Evolutionary conservation across 2,329 filamentous ascomycete species (phyloP), one percentile per base, ranked within the genome.

Genomic region (Emmonsiellopsis sp.): DNA sequence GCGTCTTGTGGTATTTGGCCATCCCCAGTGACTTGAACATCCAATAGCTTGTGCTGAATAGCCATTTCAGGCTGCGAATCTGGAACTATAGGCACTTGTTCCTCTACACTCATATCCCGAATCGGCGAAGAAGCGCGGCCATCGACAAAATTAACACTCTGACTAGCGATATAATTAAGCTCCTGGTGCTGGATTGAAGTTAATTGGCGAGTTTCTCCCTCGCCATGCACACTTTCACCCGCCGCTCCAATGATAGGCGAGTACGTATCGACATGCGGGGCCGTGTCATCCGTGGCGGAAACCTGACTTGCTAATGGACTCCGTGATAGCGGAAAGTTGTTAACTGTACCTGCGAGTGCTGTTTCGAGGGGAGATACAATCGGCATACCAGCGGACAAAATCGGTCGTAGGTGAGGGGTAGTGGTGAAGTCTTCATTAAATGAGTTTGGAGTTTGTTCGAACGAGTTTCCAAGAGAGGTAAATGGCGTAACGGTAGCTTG

Each of bases 351-450:
- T 31, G 16, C 20, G 7, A 42, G 8, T 20, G 38, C 8, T 10
- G 65, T 61, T 34, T 68, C 56, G 26, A 73, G 57, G 11, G 72
- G 70, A 26, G 71, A 74, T 6, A 72, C 67, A 42, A 69, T 59
- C 9, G 71, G 67, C 37, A 73, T 63, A 6, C 67, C 68, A 9
- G 70, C 66, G 20, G 72, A 73, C 38, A 67, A 62, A 37, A 72
- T 58, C 13, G 70, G 72, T 31, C 64, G 60, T 16, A 74, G 61
- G 11, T 66, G 66, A 9, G 71, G 71, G 10, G 71, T 71, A 26
- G 68, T 63, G 20, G 61, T 67, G 30, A 63, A 37, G 15, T 46
- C 34, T 41, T 53, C 16, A 20, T 38, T 38, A 9, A 38, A 34
- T n/a, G 40, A 2, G 6, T 34, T 11, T 7, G 26, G 16, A 13